Conservation (phyloP, 2,329 filamentous ascomycete genomes). For the Nannizzia gypsea region DNA sequence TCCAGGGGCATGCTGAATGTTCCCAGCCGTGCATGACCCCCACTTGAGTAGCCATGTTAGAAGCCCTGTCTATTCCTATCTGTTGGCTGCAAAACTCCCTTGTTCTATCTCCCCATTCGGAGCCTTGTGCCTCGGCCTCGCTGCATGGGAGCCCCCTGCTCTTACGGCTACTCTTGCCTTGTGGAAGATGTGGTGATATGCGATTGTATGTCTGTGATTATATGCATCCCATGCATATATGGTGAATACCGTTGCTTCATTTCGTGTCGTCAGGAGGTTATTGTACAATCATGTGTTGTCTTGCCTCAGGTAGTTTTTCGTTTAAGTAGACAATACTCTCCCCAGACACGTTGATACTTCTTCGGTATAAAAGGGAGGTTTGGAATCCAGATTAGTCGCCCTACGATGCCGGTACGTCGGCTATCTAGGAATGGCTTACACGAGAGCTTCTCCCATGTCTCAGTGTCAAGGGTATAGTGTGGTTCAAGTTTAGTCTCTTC, state of each 20-base stretch:
- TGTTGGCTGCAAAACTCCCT: not conserved
- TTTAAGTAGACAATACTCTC: conserved; percentile 71
- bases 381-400: conserved; percentile 72
- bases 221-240: too few species aligned
- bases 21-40: too few species aligned
- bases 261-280: too few species aligned
- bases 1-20: too few species aligned
- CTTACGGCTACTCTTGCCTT: too few species aligned
- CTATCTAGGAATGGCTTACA: conserved; percentile 76
- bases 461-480: conserved; percentile 59
- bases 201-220: too few species aligned
- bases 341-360: conserved; percentile 65
- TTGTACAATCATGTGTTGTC: too few species aligned
- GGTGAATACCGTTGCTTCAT: too few species aligned
- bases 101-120: not conserved
- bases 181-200: too few species aligned
- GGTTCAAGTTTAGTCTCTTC: conserved; percentile 59
- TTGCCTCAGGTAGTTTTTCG: conserved; percentile 29
- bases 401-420: conserved; percentile 57
- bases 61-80: not conserved
- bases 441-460: conserved; percentile 65
- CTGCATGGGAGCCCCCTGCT: not conserved
- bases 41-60: not conserved
- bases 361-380: conserved; percentile 57
- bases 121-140: not conserved